Base-by-base conservation (phyloP, 179 eudicot species). In the Silene noctiflora region DNA sequence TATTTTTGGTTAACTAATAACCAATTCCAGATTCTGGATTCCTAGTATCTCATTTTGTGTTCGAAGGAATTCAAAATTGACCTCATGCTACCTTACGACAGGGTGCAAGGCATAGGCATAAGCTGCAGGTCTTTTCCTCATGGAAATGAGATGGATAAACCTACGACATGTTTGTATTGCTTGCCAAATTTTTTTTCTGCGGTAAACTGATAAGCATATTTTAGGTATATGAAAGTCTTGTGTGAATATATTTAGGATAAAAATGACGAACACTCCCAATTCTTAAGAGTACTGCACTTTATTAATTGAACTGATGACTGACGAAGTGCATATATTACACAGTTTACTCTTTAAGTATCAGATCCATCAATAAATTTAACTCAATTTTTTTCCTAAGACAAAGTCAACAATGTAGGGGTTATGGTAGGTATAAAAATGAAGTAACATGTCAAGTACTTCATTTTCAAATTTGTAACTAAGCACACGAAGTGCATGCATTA, bases 21-120 rank as follows among this genome's bases (percentile, higher is more conserved):
- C 69, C 48, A 16, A 67, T 67, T 33, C 4, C 31, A 20, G 16
- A 61, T 61, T 61, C 66, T 10, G 5, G 14, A 61, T 61, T 22
- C 16, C 66, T 22, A 61, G 27, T 61, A 13, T 20, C 29, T 22
- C 66, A 61, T 61, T 10, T 11, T 61, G 66, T 24, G 27, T 22
- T 11, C 13, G 1, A 10, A 22, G 25, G 7, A 61, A 61, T 6
- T 61, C 4, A 20, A 20, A 61, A 2, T 6, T 61, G 66, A 61
- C 29, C 31, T 14, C 3, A 63, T 27, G 17, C 25, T 64, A 22
- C 65, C 65, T 61, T 58, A 58, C 48, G 3, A 17, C 25, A 7
- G 25, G 27, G 42, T 65, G 42, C 44, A 65, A 5, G 42, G 69
- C 69, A 65, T 67, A 33, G n/a, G n/a, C n/a, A n/a, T n/a, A n/a